Evolutionary conservation across 176 grass and related monocot species (phyloP), one percentile per base, ranked within the genome.

Genomic region (Rhynchospora breviuscula): DNA sequence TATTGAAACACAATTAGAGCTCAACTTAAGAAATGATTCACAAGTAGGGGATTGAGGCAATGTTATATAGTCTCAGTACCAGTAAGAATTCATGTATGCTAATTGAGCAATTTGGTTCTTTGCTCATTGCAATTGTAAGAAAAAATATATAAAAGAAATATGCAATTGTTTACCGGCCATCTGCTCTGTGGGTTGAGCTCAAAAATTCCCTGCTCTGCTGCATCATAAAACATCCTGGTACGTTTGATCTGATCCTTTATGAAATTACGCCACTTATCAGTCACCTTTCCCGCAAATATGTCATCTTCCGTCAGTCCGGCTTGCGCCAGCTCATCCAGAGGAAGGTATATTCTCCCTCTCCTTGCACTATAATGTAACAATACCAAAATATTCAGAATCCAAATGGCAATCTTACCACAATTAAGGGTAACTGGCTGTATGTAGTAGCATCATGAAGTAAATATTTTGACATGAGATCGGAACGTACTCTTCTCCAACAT

Each of bases 311-410:
- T 90, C 17, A 98, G 87, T 25, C 88, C 96, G 22, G 91, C 91
- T 18, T 85, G 82, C 2, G 88, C 89, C 63, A 98, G 47, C 49
- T 98, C 96, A 59, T 98, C 96, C 79, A 88, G 57, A 54, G 96
- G 96, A 88, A 98, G 92, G 88, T 98, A 98, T 90, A 98, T 93
- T 88, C 96, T 93, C 52, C 96, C 91, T 79, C 96, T 91, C 80
- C 91, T 95, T 8, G 96, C 85, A 83, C 96, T 98, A 87, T 67
- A 89, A 89, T 82, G 45, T 84, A 87, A 79, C 67, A 90, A 51
- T 56, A 72, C 25, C 47, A 76, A 54, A 11, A 51, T 21, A 74
- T 11, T 76, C 11, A 76, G 5, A 53, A 54, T 26, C 22, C 17
- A 26, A 75, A 76, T 17, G 11, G 22, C 72, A 29, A 15, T 26